Evolutionary conservation across 768 basidiomycete genomes (phyloP), one percentile per base, ranked within the genome.

Genomic region (Lactarius quietus): DNA sequence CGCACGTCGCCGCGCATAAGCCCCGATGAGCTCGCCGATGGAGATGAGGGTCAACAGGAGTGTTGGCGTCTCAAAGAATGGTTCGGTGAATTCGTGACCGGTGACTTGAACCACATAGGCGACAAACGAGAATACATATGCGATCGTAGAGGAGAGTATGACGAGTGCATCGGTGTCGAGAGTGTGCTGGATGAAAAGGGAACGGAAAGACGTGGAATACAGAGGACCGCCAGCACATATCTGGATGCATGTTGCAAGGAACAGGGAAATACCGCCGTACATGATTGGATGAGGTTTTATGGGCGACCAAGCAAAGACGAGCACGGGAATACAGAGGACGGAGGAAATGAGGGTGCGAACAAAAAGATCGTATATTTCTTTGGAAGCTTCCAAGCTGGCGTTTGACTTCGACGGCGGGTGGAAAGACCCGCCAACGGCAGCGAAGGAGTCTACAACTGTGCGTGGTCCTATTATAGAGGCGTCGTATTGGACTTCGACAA

Each of bases 41-140:
- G 76, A 74, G 72, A 81, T 79, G 57, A 81, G 72, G 0, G 79
- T 78, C 64, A 80, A 71, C 38, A 81, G 75, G 29, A 81, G 74
- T 3, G 79, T 71, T 48, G 74, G 76, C 6, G 80, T 81, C 72
- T 81, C 80, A 69, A 81, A 81, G 72, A 79, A 81, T 36, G 74
- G 71, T 0, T 74, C 71, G 12, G 70, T 68, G 8, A 73, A 66
- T 56, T 75, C 73, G 10, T 74, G 73, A 18, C 70, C 71, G 1
- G 74, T 76, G 10, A 69, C 66, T 57, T 74, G 75, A 59, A 72
- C 62, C 64, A 71, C 77, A 68, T 75, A 81, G 3, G 77, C 73
- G 39, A 79, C 73, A 23, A 79, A 61, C 15, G 80, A 81, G 67
- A 78, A 80, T 57, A 77, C 63, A 63, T 78, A 80, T 14, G 80